Base-by-base conservation (phyloP, 805 yeast species). In the Candida sithepensis region DNA sequence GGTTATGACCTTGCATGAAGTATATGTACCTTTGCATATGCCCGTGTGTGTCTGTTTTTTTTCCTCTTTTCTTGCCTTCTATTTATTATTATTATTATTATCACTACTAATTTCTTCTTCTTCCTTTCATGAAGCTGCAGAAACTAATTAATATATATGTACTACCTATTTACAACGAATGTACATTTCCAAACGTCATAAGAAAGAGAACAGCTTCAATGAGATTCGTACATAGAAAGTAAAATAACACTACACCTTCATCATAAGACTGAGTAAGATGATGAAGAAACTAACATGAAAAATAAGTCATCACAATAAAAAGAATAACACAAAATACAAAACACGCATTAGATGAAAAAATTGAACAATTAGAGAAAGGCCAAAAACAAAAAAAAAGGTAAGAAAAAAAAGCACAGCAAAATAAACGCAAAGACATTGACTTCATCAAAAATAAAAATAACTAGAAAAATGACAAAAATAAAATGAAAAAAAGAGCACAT, bases 191-290 rank as follows among this genome's bases (percentile, higher is more conserved):
- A 26, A 16, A 43, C 24, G 38, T 23, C 10, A 24, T 23, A 33
- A 39, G 12, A 21, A 14, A 13, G 23, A 20, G 20, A 20, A 28
- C 18, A 39, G 16, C 7, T 19, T 41, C 19, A 28, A 14, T 19
- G 34, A 22, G 19, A 33, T 20, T 36, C 28, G 41, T 14, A 38
- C 42, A 4, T 2, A 4, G 30, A 4, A 24, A 18, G 20, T 32
- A 40, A 28, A 20, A 32, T 30, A 28, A 30, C 28, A 41, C 39
- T 24, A 45, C 34, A 30, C 34, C 34, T 30, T 30, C 34, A 12
- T 30, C 41, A 23, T 40, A 45, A 36, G 24, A 37, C 39, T 37
- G 7, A 21, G 8, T 34, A 34, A 22, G 21, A 37, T 14, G 28
- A 42, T 3, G 37, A 6, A 36, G 23, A n/a, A 23, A 36, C 7